Conservation (phyloP, 306 rosid species). For the Fragaria vesca region DNA sequence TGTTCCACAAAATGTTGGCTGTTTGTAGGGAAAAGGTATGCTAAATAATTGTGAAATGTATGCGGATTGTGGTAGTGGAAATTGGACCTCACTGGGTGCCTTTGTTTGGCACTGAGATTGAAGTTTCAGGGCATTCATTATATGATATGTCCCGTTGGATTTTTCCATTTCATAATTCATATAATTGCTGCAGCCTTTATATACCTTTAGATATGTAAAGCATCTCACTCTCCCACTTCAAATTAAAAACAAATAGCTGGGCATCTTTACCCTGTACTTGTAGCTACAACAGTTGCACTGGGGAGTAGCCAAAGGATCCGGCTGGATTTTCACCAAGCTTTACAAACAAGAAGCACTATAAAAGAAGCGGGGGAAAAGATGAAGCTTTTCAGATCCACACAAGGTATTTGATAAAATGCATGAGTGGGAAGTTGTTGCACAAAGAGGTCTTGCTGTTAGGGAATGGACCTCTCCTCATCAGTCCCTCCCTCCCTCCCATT, state of each 20-base stretch:
- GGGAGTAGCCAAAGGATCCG: background rate
- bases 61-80: background rate
- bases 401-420: background rate
- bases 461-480: background rate
- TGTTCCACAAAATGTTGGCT: background rate
- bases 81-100: background rate
- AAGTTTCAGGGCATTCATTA: background rate
- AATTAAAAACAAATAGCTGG: background rate
- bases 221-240: background rate
- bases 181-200: background rate
- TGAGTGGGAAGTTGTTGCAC: background rate
- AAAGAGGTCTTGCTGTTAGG: background rate
- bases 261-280: background rate
- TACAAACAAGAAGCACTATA: background rate
- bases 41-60: slow-evolving; percentile 10
- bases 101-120: background rate
- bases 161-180: background rate
- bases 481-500: background rate
- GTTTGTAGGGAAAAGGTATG: background rate
- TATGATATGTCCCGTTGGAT: background rate
- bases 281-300: background rate
- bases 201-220: background rate
- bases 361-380: background rate
- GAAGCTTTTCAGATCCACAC: background rate
- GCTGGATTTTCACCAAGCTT: background rate